Evolutionary conservation across 371 early-diverging fungal species (phyloP), one percentile per base, ranked within the genome.

Genomic region (Saksenaea vasiformis): DNA sequence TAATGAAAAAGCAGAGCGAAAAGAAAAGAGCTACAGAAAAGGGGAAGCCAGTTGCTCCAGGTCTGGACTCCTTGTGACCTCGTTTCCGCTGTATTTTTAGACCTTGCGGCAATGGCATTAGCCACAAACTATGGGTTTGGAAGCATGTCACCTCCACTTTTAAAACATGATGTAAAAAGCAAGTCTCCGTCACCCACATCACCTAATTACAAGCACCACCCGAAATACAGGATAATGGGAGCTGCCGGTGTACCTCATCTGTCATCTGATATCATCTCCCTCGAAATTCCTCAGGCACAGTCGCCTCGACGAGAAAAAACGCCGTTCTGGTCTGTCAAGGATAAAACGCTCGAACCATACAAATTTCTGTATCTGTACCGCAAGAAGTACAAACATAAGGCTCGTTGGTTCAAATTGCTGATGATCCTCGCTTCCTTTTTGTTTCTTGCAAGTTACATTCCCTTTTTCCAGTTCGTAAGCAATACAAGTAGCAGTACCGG

Each of bases 361-460:
- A 58, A 27, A 58, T 7, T 58, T 5, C 17, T 58, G 36, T 37
- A 58, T 35, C 17, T 36, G 27, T 55, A 55, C 31, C 56, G 43
- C 10, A 61, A 53, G 24, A 58, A 64, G n/a, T 64, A 67, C 54
- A 64, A 61, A 24, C 67, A 61, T 15, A 60, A 62, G 19, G 24
- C 39, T 28, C 65, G 62, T 2, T 62, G 61, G 65, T 56, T 65
- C n/a, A 63, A 64, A 43, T 9, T 65, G 14, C 19, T 61, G 7
- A 24, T 65, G 1, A 9, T 71, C 17, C 43, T 62, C 7, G 56
- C 36, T 34, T 54, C 47, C 19, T 39, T 71, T 15, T 34, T 71
- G 44, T 56, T 68, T 9, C 35, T 71, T n/a, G 56, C 67, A 8
- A 54, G 64, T 31, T 71, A 71, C 37, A 58, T 71, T 19, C 71